A percentile compares a stretch with the other conserved stretches of the same genome.
Evolutionary conservation across 768 basidiomycete genomes (phyloP).

Genomic region (Xerocomellus dryophilus): DNA sequence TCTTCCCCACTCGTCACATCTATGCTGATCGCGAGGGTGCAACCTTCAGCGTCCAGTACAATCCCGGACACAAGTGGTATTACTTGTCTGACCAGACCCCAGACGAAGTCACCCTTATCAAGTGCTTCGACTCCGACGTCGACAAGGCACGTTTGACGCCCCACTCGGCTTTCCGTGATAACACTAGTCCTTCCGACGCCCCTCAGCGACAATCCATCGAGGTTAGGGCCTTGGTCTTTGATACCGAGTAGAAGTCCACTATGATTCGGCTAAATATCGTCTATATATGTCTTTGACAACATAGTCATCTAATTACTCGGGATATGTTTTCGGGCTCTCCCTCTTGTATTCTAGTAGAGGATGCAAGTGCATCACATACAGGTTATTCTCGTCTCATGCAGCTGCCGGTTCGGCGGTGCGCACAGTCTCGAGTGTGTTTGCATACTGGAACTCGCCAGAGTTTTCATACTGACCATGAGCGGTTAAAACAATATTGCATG

Average conservation of each 20-base stretch:
- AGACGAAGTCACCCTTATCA: constrained; percentile 43
- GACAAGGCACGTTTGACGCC: constrained; percentile 41
- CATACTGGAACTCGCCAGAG: constrained; percentile 78
- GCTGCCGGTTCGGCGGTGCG: constrained; percentile 6
- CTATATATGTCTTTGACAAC: too few relatives aligned
- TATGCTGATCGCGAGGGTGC: constrained; percentile 35
- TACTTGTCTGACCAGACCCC: constrained; percentile 39
- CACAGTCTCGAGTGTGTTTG: constrained; percentile 43
- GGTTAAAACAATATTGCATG: neutral
- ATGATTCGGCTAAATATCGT: too few relatives aligned
- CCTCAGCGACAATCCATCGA: constrained; percentile 45
- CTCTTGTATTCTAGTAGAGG: neutral
- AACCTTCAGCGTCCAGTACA: constrained; percentile 36
- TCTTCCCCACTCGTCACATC: constrained; percentile 37
- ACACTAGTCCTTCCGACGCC: constrained; percentile 32
- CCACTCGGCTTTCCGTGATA: constrained; percentile 42
- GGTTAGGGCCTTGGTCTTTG: constrained; percentile 43
- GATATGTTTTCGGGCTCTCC: neutral
- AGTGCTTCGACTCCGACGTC: constrained; percentile 43
- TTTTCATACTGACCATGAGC: constrained; percentile 61
- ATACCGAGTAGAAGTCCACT: constrained; percentile 33
- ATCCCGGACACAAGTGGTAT: constrained; percentile 38
- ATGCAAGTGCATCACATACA: neutral
- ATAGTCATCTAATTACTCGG: neutral
- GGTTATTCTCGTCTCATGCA: constrained; percentile 12